Percentiles rank a stretch among this genome's conserved stretches.
These are phyloP conservation scores for Ophiostoma novo-ulmi DNA, from an alignment of 2,329 filamentous ascomycete genomes.

Conservation along the genomic window DNA sequence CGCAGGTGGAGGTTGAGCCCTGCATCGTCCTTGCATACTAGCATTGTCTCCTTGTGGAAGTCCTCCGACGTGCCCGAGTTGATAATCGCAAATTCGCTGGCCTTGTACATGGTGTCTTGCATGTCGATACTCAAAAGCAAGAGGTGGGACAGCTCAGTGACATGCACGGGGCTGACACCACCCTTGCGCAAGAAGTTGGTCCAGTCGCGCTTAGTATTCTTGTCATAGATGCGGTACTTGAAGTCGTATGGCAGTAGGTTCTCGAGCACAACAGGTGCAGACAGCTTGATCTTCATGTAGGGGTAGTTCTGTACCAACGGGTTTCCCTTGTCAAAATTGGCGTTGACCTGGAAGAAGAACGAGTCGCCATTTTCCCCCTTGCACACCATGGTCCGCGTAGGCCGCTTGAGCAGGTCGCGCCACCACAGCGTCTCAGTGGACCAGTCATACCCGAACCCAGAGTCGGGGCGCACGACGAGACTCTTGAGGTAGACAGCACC, in stretches of 20 bases:
- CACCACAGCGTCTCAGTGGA: constrained; percentile 85
- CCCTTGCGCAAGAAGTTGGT: constrained; percentile 96
- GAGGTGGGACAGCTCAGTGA: constrained; percentile 91
- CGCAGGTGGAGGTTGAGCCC: constrained; percentile 74
- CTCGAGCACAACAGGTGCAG: constrained; percentile 87
- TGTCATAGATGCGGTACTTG: constrained; percentile 98
- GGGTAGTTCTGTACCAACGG: constrained; percentile 80
- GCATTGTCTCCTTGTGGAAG: constrained; percentile 73
- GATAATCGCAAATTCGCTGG: constrained; percentile 95
- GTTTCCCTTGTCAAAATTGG: constrained; percentile 75
- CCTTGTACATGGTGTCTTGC: constrained; percentile 90
- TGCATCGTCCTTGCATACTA: constrained; percentile 80
- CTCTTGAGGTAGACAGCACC: constrained; percentile 88
- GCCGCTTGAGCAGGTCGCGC: constrained; percentile 80
- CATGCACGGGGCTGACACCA: constrained; percentile 92
- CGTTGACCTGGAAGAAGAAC: constrained; percentile 96
- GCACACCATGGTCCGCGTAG: constrained; percentile 83
- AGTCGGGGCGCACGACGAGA: constrained; percentile 81
- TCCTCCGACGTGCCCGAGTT: constrained; percentile 84
- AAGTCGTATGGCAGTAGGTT: constrained; percentile 96
- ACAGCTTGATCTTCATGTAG: constrained; percentile 88
- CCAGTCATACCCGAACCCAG: constrained; percentile 96
- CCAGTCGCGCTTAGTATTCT: constrained; percentile 98
- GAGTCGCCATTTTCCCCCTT: constrained; percentile 80
- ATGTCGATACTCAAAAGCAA: constrained; percentile 90